These are phyloP conservation scores for Trypanosoma caninum DNA, from an alignment of 208 protist species.

Conservation along the genomic window DNA sequence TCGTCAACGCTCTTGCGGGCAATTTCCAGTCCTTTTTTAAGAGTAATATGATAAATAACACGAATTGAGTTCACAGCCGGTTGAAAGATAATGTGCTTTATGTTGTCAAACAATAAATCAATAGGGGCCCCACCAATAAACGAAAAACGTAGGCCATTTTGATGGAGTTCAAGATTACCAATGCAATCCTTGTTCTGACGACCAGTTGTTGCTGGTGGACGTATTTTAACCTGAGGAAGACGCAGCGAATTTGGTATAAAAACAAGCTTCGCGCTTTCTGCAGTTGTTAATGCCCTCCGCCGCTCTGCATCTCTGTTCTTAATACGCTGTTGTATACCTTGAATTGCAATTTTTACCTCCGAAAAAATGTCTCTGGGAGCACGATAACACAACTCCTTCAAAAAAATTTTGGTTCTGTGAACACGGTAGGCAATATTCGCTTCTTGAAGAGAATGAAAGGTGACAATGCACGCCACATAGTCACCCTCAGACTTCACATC, in stretches of 20 bases:
- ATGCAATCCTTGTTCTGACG: constrained; percentile 75
- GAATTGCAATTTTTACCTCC: constrained; percentile 50
- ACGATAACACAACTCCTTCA: constrained; percentile 88
- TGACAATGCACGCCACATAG: constrained; percentile 73
- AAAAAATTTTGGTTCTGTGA: constrained; percentile 78
- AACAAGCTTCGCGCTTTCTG: constrained; percentile 42
- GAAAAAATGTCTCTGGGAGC: constrained; percentile 55
- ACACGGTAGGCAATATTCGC: constrained; percentile 76
- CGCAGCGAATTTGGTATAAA: constrained; percentile 35
- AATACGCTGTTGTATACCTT: constrained; percentile 65
- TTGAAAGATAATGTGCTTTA: constrained; percentile 98
- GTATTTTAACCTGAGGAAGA: constrained; percentile 88
- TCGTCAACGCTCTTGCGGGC: constrained; percentile 94
- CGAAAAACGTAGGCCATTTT: constrained; percentile 95
- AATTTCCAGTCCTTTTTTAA: constrained; percentile 96
- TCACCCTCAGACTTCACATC: constrained; percentile 83
- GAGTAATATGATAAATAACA: constrained; percentile 96
- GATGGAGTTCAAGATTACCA: constrained; percentile 93
- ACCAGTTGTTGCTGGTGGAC: constrained; percentile 76
- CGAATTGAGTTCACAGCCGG: constrained; percentile 87
- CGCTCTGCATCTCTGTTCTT: constrained; percentile 71
- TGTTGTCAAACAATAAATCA: constrained; percentile 95
- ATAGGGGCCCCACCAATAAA: constrained; percentile 73
- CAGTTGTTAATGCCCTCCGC: constrained; percentile 43
- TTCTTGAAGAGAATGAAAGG: constrained; percentile 86